Base-by-base conservation (phyloP, 2,329 filamentous ascomycete species). In the Xylaria multiplex region DNA sequence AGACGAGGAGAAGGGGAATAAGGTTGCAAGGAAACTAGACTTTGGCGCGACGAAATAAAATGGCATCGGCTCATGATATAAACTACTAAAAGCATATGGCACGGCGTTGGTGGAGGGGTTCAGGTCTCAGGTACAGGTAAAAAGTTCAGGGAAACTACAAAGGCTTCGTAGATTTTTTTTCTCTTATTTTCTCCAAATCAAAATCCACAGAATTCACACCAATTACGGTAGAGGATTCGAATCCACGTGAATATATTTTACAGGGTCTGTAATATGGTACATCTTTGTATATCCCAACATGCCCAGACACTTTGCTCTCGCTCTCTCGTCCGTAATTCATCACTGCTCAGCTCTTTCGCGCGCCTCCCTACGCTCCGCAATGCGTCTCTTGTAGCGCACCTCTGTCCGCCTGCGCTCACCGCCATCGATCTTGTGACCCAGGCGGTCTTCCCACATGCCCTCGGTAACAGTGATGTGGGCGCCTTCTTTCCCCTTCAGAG, bases 341-440 rank as follows among this genome's bases (percentile, higher is more conserved):
- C 58, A 66, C 32, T 72, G 53, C 64, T 74, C 70, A 42, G 71
- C 76, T 58, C 70, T 71, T 73, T 82, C 82, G 71, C 77, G 84
- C 77, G 68, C 79, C 77, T 92, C 93, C 79, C 90, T 92, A 71
- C 92, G 90, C 82, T 94, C 92, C 42, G 89, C 89, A 58, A 91
- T 89, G 70, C 91, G 87, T 81, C 89, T 91, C 89, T 97, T 97
- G 73, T 94, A 93, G 74, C 92, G 86, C 59, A 97, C 90, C 82
- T 97, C 91, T 16, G 91, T 92, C 78, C 87, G 89, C 80, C 96
- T 88, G 79, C 96, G 90, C 85, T 99, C 96, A 84, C 96, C 96
- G 76, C 96, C 96, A 80, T 98, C 94, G 71, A 99, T 90, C 89
- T 98, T 98, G 75, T 89, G 88, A 32, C 96, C 95, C 74, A 90